These are phyloP conservation scores for Podospora australis DNA, from an alignment of 495 filamentous ascomycete species.

Conservation along the genomic window DNA sequence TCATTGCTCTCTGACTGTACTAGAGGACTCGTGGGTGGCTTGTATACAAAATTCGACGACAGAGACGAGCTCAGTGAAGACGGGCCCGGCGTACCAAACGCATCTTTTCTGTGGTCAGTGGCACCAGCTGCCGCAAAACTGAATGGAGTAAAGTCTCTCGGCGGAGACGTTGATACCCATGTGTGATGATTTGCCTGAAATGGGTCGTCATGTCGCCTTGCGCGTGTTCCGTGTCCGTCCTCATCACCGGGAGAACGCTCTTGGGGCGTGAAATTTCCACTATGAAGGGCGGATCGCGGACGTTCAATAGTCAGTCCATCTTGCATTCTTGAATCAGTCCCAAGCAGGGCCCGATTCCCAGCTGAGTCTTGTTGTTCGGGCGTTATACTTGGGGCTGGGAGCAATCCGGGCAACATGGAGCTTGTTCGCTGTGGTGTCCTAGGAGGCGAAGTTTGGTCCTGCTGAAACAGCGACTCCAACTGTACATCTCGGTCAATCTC, in stretches of 20 bases:
- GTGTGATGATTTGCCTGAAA: constrained; percentile 8
- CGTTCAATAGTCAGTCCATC: constrained; percentile 64
- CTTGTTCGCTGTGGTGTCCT: constrained; percentile 32
- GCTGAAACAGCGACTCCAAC: constrained; percentile 35
- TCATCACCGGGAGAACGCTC: constrained; percentile 20
- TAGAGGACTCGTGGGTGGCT: constrained; percentile 85
- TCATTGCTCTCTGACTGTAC: constrained; percentile 86
- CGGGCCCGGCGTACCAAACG: constrained; percentile 33
- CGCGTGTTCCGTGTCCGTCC: neutral
- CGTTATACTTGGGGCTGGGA: constrained; percentile 37
- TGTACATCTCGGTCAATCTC: constrained; percentile 11
- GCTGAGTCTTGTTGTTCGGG: constrained; percentile 29
- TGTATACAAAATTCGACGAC: constrained; percentile 79
- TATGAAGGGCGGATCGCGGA: constrained; percentile 80
- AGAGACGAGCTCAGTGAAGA: constrained; percentile 67
- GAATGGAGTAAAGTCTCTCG: constrained; percentile 36
- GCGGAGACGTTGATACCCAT: constrained; percentile 44
- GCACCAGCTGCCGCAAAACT: constrained; percentile 26
- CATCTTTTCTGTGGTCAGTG: constrained; percentile 18
- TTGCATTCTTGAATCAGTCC: constrained; percentile 23
- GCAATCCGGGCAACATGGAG: constrained; percentile 25
- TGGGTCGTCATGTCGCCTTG: neutral
- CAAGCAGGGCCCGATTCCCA: constrained; percentile 7
- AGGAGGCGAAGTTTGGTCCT: constrained; percentile 26
- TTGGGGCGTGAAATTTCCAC: constrained; percentile 76